Evolutionary conservation across 2,329 filamentous ascomycete species (phyloP).

Genomic region (Conoideocrella luteorostrata): DNA sequence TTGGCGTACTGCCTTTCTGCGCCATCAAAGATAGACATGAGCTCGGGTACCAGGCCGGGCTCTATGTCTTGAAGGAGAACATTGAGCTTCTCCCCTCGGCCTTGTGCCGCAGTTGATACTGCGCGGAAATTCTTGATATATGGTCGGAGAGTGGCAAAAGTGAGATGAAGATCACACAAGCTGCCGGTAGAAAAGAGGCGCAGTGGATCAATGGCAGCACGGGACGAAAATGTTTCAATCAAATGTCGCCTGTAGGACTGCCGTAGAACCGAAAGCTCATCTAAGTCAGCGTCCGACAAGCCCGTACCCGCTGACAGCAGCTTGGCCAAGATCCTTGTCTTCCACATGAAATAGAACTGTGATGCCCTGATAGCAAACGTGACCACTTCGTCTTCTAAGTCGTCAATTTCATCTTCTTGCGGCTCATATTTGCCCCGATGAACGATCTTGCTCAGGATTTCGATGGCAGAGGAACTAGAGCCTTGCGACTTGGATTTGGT

Average conservation of each 20-base stretch:
- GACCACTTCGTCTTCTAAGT: constrained; percentile 72
- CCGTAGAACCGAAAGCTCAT: constrained; percentile 50
- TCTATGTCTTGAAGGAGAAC: constrained; percentile 62
- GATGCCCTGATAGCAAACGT: constrained; percentile 68
- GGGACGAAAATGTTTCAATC: constrained; percentile 61
- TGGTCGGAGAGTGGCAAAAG: constrained; percentile 67
- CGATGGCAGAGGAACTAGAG: constrained; percentile 49
- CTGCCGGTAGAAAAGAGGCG: constrained; percentile 69
- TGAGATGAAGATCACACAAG: constrained; percentile 73
- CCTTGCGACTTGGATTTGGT: constrained; percentile 42
- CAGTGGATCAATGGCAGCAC: constrained; percentile 68
- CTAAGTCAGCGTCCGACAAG: constrained; percentile 52
- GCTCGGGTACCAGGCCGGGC: constrained; percentile 54
- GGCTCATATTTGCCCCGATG: constrained; percentile 66
- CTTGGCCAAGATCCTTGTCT: constrained; percentile 55
- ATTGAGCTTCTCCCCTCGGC: constrained; percentile 25
- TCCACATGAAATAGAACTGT: constrained; percentile 96
- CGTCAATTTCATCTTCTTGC: constrained; percentile 63
- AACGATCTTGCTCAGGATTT: constrained; percentile 66
- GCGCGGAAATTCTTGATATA: constrained; percentile 35
- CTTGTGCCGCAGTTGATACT: constrained; percentile 17
- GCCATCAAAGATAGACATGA: constrained; percentile 71
- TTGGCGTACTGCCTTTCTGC: constrained; percentile 75
- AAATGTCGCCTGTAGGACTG: constrained; percentile 55
- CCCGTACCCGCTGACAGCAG: constrained; percentile 48